Conservation (phyloP, 140 eudicot genomes). For the Erigeron philadelphicus region DNA sequence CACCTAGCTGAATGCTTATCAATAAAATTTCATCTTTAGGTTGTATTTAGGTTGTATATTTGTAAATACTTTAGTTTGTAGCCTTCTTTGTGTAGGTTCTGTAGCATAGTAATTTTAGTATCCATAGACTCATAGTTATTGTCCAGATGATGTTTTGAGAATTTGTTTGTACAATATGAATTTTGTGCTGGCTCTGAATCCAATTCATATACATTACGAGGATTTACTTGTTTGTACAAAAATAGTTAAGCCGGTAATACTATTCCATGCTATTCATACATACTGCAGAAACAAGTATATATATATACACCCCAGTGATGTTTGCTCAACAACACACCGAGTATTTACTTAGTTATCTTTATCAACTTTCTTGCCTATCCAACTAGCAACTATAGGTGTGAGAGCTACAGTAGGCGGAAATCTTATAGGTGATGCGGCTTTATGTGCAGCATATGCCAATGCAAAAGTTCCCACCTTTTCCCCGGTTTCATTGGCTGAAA, state of each 20-base stretch:
- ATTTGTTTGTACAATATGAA: neutral
- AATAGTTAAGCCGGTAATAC: neutral
- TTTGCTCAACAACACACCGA: neutral
- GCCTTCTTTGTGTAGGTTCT: constrained; percentile 16
- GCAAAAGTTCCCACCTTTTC: constrained; percentile 95
- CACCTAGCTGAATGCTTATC: constrained; percentile 7
- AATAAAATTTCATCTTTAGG: too few relatives aligned
- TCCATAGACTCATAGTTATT: constrained; percentile 4
- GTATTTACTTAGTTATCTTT: constrained; percentile 39
- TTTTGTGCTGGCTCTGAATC: constrained; percentile 5
- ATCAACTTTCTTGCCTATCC: constrained; percentile 91
- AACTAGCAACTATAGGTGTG: constrained; percentile 87
- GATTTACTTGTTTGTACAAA: too few relatives aligned
- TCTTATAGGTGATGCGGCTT: constrained; percentile 96
- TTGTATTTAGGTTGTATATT: constrained; percentile 23
- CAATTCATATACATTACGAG: constrained; percentile 9
- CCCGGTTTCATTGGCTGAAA: constrained; percentile 64
- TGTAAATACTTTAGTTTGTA: constrained; percentile 32
- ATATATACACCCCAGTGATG: neutral
- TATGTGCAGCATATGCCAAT: constrained; percentile 96
- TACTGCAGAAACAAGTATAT: constrained; percentile 16
- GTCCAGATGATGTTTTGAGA: constrained; percentile 10
- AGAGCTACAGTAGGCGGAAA: constrained; percentile 98
- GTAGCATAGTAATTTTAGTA: constrained; percentile 15
- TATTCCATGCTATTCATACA: constrained; percentile 16